Evolutionary conservation across 176 grass and related monocot species (phyloP), one percentile per base, ranked within the genome.

Genomic region (Musa schizocarpa): DNA sequence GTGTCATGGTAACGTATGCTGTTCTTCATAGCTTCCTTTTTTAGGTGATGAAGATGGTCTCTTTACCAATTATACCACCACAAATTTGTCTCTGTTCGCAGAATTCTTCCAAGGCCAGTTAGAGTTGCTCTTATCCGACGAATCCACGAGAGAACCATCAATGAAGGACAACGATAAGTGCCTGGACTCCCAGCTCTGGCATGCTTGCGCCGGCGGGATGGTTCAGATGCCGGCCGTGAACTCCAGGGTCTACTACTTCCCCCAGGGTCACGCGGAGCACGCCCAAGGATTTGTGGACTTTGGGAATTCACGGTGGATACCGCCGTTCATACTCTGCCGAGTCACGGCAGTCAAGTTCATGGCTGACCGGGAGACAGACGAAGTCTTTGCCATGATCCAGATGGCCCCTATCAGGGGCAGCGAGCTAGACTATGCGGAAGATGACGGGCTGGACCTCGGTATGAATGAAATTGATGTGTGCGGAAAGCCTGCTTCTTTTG

Each of bases 261-360:
- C 91, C 50, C 96, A 99, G 86, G 96, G 96, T 73, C 92, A 99
- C 85, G 89, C 87, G 9, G 96, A 99, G 96, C 91, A 99, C 57
- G 88, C 95, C 13, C 50, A 56, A 69, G 86, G 25, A 23, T 14
- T 72, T 73, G 77, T 80, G 19, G 80, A 92, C 82, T 74, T 83
- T 65, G 80, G 65, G 0, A 54, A 54, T 11, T 43, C 72, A 11
- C 61, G 77, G 7, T 68, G 58, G 67, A 78, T 90, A 50, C 86
- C 88, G 12, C 51, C 90, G 1, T 21, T 93, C 16, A 49, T 93
- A 24, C 72, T 78, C 43, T 97, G 90, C 82, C 76, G 86, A 10
- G 90, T 97, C 13, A 49, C 29, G n/a, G 82, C 84, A 63, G 88
- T 97, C 11, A 73, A 89, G 63, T 85, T 80, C 94, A 76, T 89